These are phyloP conservation scores for Penicillium sp. DNA, from an alignment of 2,329 filamentous ascomycete species.

Conservation along the genomic window DNA sequence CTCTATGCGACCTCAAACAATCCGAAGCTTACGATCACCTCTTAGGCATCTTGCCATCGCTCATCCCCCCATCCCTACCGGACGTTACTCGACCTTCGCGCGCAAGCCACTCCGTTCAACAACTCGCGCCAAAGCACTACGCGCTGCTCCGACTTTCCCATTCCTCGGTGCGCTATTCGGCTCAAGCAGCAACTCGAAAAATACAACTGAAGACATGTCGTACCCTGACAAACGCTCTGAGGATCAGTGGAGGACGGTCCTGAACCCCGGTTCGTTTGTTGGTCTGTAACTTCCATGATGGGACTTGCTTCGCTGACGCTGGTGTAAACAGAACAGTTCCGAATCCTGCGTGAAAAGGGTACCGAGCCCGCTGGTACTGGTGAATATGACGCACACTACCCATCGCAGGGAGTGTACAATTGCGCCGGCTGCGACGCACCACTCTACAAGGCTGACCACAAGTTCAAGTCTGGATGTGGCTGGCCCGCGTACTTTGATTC, in stretches of 20 bases:
- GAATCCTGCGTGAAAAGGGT: constrained; percentile 86
- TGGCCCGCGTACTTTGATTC: constrained; percentile 99
- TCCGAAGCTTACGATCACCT: constrained; percentile 27
- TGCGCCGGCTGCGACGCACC: constrained; percentile 87
- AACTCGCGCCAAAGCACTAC: constrained; percentile 45
- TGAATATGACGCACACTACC: constrained; percentile 84
- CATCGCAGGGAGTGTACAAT: constrained; percentile 75
- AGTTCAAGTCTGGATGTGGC: constrained; percentile 94
- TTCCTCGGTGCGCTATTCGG: constrained; percentile 78
- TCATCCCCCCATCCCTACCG: constrained; percentile 26
- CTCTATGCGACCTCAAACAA: constrained; percentile 34
- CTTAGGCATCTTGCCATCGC: constrained; percentile 23
- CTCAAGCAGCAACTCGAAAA: constrained; percentile 57
- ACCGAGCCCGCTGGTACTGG: constrained; percentile 83
- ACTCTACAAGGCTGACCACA: constrained; percentile 90
- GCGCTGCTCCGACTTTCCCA: constrained; percentile 77
- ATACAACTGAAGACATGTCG: constrained; percentile 46
- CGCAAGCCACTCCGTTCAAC: constrained; percentile 26
- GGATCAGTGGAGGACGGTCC: constrained; percentile 85
- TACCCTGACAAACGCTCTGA: constrained; percentile 81
- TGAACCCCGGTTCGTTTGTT: constrained; percentile 66
- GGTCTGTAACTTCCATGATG: background rate
- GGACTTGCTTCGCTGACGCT: background rate
- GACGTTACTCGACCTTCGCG: constrained; percentile 21
- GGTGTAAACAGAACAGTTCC: constrained; percentile 82